These are phyloP conservation scores for Ashbya aceris DNA, from an alignment of 1,139 yeast species.

Conservation along the genomic window DNA sequence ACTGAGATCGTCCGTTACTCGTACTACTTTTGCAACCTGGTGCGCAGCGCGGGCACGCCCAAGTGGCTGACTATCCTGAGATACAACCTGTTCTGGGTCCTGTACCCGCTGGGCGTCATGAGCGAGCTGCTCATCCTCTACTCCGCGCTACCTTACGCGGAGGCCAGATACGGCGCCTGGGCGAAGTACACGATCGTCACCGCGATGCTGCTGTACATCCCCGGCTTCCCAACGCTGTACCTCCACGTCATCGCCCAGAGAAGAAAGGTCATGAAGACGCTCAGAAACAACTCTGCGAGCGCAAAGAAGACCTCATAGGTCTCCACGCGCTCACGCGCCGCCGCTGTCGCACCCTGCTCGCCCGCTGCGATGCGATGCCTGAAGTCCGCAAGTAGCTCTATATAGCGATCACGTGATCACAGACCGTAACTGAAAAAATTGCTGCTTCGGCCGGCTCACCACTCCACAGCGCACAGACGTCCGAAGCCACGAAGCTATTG, in stretches of 20 bases:
- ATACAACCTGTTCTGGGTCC: constrained; percentile 70
- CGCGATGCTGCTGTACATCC: constrained; percentile 60
- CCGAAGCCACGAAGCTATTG: too few relatives aligned
- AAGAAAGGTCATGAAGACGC: constrained; percentile 46
- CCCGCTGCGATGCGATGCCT: too few relatives aligned
- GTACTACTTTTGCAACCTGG: constrained; percentile 67
- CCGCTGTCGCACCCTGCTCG: too few relatives aligned
- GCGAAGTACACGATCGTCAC: constrained; percentile 48
- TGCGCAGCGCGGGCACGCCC: constrained; percentile 37
- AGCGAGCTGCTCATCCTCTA: constrained; percentile 69
- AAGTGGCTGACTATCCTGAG: constrained; percentile 59
- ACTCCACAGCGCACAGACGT: too few relatives aligned
- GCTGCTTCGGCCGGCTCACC: too few relatives aligned
- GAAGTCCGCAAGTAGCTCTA: too few relatives aligned
- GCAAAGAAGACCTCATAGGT: constrained; percentile 5
- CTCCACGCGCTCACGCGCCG: too few relatives aligned
- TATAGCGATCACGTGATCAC: too few relatives aligned
- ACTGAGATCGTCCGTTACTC: constrained; percentile 86
- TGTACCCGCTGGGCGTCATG: constrained; percentile 87
- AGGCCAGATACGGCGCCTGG: constrained; percentile 39
- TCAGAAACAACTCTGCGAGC: constrained; percentile 8
- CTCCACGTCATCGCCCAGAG: constrained; percentile 88
- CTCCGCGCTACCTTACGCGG: constrained; percentile 59
- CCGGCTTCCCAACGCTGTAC: constrained; percentile 80
- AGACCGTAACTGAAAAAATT: too few relatives aligned